These are phyloP conservation scores for Coniochaeta prunicola DNA, from an alignment of 2,329 filamentous ascomycete genomes.

Conservation along the genomic window DNA sequence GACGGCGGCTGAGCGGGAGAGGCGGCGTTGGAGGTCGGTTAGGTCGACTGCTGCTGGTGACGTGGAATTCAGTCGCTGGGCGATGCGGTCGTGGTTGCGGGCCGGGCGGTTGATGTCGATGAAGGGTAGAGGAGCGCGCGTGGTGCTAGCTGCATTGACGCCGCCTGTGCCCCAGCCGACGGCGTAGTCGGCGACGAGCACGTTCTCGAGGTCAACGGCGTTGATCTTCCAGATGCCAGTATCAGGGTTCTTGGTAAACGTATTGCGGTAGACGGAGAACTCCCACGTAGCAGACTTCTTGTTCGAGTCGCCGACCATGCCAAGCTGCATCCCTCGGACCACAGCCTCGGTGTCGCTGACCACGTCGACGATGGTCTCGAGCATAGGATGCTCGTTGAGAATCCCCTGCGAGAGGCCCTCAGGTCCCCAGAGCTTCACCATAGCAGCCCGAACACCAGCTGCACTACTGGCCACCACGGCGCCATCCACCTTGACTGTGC, in stretches of 20 bases:
- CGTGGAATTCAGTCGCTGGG: not conserved
- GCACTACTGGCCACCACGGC: not conserved
- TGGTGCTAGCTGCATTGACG: not conserved
- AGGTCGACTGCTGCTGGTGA: not conserved
- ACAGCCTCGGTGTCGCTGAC: conserved; percentile 5
- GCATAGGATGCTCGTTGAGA: conserved; percentile 12
- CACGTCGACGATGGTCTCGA: conserved; percentile 8
- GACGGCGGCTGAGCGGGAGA: conserved; percentile 9
- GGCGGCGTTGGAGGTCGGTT: conserved; percentile 5
- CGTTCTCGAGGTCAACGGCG: conserved; percentile 5
- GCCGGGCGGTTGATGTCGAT: not conserved
- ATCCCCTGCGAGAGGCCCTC: conserved; percentile 8
- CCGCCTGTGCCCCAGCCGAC: conserved; percentile 10
- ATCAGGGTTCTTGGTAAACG: conserved; percentile 7
- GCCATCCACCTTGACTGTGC: conserved; percentile 8
- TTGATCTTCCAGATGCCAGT: conserved; percentile 10
- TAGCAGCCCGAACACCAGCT: conserved; percentile 4
- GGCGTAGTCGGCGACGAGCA: conserved; percentile 9
- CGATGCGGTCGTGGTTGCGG: not conserved
- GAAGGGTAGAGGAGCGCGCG: not conserved
- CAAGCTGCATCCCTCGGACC: conserved; percentile 10
- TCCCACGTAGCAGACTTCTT: conserved; percentile 9
- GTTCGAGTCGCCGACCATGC: conserved; percentile 10
- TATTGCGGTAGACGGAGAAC: conserved; percentile 10
- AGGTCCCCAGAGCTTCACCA: conserved; percentile 9